phyloP scores from a whole-genome alignment of 2,329 filamentous ascomycete genomes.

The Rasamsonia emersonii region DNA sequence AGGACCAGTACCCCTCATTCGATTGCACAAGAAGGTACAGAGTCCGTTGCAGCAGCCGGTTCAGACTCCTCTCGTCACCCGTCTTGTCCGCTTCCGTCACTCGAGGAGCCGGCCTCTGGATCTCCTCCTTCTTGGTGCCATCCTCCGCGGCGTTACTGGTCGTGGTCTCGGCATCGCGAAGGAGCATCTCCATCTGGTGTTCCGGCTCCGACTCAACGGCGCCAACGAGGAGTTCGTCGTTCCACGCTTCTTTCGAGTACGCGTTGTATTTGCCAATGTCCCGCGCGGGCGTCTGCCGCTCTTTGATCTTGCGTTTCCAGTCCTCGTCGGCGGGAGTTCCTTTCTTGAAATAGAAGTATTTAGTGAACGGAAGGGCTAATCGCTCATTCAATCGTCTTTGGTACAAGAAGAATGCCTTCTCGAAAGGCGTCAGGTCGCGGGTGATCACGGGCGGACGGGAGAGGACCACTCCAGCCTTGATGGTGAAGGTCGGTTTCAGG shows the following conservation, averaged over 20 bases:
- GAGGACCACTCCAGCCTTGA: conserved; percentile 66
- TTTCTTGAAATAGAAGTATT: conserved; percentile 90
- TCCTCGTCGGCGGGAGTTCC: conserved; percentile 76
- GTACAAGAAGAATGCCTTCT: conserved; percentile 91
- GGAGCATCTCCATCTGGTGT: conserved; percentile 56
- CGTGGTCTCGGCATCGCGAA: conserved; percentile 62
- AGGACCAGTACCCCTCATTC: conserved; percentile 65
- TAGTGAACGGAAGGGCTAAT: conserved; percentile 74
- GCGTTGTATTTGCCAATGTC: conserved; percentile 82
- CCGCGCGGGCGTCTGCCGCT: conserved; percentile 67
- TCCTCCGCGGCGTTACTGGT: conserved; percentile 30
- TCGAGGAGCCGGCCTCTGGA: conserved; percentile 63
- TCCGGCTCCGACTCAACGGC: conserved; percentile 58
- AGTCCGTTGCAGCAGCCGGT: conserved; percentile 69
- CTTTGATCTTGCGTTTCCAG: conserved; percentile 77
- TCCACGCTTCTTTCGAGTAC: conserved; percentile 68
- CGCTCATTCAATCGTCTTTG: conserved; percentile 95
- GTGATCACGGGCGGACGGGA: conserved; percentile 85
- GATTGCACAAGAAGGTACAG: conserved; percentile 77
- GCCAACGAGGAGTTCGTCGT: conserved; percentile 78
- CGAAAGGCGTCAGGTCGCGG: conserved; percentile 73
- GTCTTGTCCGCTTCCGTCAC: conserved; percentile 68
- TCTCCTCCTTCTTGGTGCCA: conserved; percentile 49
- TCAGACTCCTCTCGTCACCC: conserved; percentile 67
- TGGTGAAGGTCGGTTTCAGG: conserved; percentile 33